Percentiles rank a stretch among this genome's conserved stretches.
phyloP scores from a whole-genome alignment of 2,329 filamentous ascomycete species.

The Aspergillus sp. region DNA sequence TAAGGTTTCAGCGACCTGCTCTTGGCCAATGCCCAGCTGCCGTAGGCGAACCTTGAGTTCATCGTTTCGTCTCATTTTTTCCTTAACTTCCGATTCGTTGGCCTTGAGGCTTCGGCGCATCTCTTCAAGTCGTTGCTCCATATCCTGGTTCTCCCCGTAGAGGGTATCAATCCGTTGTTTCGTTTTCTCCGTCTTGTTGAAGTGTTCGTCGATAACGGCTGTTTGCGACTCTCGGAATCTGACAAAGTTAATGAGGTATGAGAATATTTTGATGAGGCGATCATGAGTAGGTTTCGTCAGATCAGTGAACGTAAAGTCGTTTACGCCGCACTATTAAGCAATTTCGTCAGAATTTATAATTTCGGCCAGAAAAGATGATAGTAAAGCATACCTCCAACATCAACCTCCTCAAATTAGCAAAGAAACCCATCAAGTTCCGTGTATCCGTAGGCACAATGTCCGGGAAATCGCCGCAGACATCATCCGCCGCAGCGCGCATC shows the following conservation, averaged over 20 bases:
- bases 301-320: conserved; percentile 91
- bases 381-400: conserved; percentile 59
- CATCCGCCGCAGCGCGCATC: conserved; percentile 88
- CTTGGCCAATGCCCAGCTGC: conserved; percentile 78
- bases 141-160: conserved; percentile 81
- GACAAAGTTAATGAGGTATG: conserved; percentile 98
- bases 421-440: conserved; percentile 94
- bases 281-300: conserved; percentile 87
- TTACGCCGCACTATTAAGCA: conserved; percentile 71
- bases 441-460: conserved; percentile 86
- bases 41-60: conserved; percentile 80
- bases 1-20: conserved; percentile 76
- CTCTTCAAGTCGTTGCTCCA: conserved; percentile 75
- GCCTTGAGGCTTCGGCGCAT: conserved; percentile 77
- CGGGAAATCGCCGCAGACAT: conserved; percentile 77
- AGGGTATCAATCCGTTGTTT: conserved; percentile 85
- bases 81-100: conserved; percentile 76
- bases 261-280: conserved; percentile 91
- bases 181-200: conserved; percentile 83
- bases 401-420: conserved; percentile 75
- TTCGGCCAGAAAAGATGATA: neutral
- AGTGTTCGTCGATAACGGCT: conserved; percentile 83
- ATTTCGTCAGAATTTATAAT: conserved; percentile 1
- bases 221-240: conserved; percentile 94
- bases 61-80: conserved; percentile 83